These are phyloP conservation scores for Solanum okadae DNA, from an alignment of 257 asterid genomes.

Conservation along the genomic window DNA sequence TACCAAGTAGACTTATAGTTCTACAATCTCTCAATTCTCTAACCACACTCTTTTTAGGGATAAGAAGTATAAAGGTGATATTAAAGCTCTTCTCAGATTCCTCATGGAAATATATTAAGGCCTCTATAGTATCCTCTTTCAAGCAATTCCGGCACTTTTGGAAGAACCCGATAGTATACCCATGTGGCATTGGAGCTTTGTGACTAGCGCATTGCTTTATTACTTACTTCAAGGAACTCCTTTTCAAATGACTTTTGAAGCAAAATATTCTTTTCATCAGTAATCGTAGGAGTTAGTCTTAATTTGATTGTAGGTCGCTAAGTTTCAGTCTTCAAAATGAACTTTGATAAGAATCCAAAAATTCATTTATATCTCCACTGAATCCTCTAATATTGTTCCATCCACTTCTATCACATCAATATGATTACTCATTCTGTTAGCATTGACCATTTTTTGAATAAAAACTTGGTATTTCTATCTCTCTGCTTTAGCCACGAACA, in stretches of 20 bases:
- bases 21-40: background rate
- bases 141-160: background rate
- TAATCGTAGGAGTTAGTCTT: background rate
- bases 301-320: background rate
- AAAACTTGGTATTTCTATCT: background rate
- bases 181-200: background rate
- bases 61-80: background rate
- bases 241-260: background rate
- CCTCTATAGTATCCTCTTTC: background rate
- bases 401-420: background rate
- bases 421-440: background rate
- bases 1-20: background rate
- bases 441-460: background rate
- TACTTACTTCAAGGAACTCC: background rate
- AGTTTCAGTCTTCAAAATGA: background rate
- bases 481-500: background rate
- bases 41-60: background rate
- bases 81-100: background rate
- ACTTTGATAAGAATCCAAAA: background rate
- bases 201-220: background rate
- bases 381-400: background rate
- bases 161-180: background rate
- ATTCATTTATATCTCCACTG: background rate
- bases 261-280: background rate
- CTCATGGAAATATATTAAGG: background rate